Evolutionary conservation across 208 protist species (phyloP).

Genomic region (Trypanosoma cruzi): DNA sequence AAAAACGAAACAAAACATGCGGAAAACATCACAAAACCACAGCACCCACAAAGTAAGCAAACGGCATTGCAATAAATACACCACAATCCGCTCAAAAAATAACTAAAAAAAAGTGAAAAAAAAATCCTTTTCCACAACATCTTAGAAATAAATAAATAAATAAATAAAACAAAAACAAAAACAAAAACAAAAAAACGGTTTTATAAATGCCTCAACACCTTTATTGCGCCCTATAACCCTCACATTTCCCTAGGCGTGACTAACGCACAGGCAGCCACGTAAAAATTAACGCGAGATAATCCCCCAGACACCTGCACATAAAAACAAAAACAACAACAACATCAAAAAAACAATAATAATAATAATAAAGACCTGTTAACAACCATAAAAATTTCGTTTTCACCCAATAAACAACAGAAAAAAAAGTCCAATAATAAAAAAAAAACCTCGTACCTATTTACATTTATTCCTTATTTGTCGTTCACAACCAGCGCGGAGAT

Average conservation of each 20-base stretch:
- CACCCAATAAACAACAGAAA: too few species aligned
- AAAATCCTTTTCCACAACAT: not conserved
- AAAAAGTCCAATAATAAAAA: constrained; percentile 14
- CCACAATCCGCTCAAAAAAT: not conserved
- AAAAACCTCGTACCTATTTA: constrained; percentile 13
- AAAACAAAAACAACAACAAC: not conserved
- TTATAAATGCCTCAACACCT: not conserved
- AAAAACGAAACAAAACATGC: not conserved
- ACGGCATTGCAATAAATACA: not conserved
- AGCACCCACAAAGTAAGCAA: not conserved
- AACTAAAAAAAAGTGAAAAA: not conserved
- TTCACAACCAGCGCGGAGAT: constrained; percentile 77
- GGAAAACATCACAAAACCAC: not conserved
- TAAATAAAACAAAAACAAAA: not conserved
- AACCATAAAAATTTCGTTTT: too few species aligned
- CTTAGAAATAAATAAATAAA: not conserved
- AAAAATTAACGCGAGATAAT: too few species aligned
- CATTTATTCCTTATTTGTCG: constrained; percentile 24
- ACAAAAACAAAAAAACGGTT: not conserved
- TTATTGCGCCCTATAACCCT: too few species aligned
- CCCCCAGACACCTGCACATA: too few species aligned
- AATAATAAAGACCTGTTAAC: not conserved
- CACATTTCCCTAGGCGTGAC: too few species aligned
- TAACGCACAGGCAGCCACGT: too few species aligned
- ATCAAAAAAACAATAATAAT: not conserved